Evolutionary conservation across 1,284 basidiomycete species (phyloP).

Genomic region (Puccinia brachypodii): DNA sequence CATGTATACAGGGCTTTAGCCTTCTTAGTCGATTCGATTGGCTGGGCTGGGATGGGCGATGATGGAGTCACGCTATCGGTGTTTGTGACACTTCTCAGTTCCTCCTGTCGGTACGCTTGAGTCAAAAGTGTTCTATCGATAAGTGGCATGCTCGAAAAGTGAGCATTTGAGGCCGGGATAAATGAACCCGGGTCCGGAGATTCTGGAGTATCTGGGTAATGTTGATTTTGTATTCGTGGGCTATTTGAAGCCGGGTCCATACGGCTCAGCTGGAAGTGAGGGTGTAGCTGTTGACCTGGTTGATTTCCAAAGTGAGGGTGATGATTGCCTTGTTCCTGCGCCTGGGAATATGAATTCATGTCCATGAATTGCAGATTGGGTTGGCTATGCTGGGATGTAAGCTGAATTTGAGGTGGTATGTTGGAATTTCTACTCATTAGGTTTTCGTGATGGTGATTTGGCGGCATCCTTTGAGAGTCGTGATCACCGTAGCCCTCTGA

Average conservation of each 20-base stretch:
- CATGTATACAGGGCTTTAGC: conserved; percentile 86
- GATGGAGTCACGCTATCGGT: conserved; percentile 15
- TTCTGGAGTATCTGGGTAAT: background rate
- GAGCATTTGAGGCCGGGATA: background rate
- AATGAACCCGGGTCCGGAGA: background rate
- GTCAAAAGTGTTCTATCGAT: conserved; percentile 12
- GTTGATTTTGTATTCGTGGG: background rate
- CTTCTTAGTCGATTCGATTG: conserved; percentile 61
- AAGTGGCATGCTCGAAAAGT: background rate
- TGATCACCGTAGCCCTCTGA: conserved; percentile 4
- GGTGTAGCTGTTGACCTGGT: background rate
- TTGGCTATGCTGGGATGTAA: background rate
- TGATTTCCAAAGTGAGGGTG: too few relatives aligned
- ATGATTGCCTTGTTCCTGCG: background rate
- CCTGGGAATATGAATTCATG: background rate
- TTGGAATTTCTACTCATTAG: background rate
- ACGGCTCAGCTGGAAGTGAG: background rate
- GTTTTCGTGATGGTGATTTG: background rate
- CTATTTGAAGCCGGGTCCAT: background rate
- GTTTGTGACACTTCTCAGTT: background rate
- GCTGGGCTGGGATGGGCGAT: conserved; percentile 1
- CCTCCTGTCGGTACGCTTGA: conserved; percentile 23
- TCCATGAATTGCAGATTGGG: background rate
- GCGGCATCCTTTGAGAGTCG: background rate
- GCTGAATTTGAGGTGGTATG: background rate